phyloP scores from a whole-genome alignment of 2,329 filamentous ascomycete species.

The Akanthomyces lecanii region DNA sequence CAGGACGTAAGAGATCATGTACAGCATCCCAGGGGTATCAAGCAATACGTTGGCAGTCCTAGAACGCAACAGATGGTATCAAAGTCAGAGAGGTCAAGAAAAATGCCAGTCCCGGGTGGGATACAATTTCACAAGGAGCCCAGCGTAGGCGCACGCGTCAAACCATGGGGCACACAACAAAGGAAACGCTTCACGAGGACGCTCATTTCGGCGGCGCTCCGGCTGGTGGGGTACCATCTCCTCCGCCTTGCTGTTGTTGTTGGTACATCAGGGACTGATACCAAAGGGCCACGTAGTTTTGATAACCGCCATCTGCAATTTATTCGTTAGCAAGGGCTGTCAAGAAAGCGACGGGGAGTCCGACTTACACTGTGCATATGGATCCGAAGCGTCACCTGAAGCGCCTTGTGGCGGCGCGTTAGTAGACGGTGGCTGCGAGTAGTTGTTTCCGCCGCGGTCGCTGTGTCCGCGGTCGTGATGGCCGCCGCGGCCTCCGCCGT shows the following conservation, averaged over 20 bases:
- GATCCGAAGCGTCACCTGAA: constrained; percentile 54
- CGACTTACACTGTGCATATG: constrained; percentile 68
- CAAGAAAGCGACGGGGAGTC: background rate
- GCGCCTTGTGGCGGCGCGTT: constrained; percentile 40
- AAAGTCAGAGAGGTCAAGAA: background rate
- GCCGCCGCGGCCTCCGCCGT: constrained; percentile 30
- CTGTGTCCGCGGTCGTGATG: constrained; percentile 37
- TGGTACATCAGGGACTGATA: constrained; percentile 61
- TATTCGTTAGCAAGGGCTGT: constrained; percentile 23
- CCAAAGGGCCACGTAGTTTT: constrained; percentile 76
- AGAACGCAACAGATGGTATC: constrained; percentile 4
- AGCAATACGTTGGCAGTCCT: background rate
- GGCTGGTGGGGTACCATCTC: constrained; percentile 26
- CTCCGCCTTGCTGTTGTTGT: constrained; percentile 37
- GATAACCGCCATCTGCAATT: constrained; percentile 67
- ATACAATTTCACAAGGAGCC: background rate
- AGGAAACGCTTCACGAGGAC: constrained; percentile 28
- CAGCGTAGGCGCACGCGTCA: background rate
- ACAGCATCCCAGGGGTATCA: background rate
- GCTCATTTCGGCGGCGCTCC: constrained; percentile 30
- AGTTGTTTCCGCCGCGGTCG: constrained; percentile 47
- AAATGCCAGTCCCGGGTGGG: background rate
- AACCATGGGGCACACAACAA: constrained; percentile 4
- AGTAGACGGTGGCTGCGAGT: constrained; percentile 42
- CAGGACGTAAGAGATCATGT: background rate